These are phyloP conservation scores for Erigeron canadensis DNA, from an alignment of 129 eudicot species.

Conservation along the genomic window DNA sequence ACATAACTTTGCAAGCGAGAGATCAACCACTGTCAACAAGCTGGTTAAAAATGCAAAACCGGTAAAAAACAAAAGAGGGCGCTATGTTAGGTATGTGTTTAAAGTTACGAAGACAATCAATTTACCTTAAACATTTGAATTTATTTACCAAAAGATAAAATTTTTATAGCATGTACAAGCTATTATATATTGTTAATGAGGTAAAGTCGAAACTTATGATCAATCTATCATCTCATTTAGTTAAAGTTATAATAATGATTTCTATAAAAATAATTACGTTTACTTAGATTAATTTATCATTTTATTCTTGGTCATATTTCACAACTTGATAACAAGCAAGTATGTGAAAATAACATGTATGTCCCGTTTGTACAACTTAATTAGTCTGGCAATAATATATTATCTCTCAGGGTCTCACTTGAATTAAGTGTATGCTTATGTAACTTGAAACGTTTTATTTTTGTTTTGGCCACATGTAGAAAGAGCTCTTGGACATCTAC, in stretches of 20 bases:
- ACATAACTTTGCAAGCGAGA: not conserved
- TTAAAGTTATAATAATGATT: not conserved
- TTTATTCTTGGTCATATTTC: not conserved
- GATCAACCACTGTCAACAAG: constrained; percentile 31
- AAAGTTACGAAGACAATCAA: too few relatives aligned
- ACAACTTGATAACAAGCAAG: constrained; percentile 11
- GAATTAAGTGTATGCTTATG: not conserved
- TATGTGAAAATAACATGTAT: constrained; percentile 1
- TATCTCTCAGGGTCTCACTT: not conserved
- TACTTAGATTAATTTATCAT: not conserved
- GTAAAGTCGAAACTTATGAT: too few relatives aligned
- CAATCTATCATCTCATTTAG: too few relatives aligned
- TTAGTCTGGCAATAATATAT: not conserved
- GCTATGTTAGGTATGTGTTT: constrained; percentile 47
- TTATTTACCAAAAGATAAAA: too few relatives aligned
- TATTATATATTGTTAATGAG: not conserved
- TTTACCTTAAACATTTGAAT: too few relatives aligned
- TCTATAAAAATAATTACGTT: not conserved
- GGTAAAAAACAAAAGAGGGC: constrained; percentile 43
- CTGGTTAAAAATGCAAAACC: not conserved
- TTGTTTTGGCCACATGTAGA: constrained; percentile 1
- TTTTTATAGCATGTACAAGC: too few relatives aligned
- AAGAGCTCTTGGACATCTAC: constrained; percentile 17
- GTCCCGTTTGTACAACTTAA: not conserved
- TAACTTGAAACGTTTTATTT: not conserved